These are phyloP conservation scores for Scheffersomyces insectosa DNA, from an alignment of 1,139 yeast genomes.

Conservation along the genomic window DNA sequence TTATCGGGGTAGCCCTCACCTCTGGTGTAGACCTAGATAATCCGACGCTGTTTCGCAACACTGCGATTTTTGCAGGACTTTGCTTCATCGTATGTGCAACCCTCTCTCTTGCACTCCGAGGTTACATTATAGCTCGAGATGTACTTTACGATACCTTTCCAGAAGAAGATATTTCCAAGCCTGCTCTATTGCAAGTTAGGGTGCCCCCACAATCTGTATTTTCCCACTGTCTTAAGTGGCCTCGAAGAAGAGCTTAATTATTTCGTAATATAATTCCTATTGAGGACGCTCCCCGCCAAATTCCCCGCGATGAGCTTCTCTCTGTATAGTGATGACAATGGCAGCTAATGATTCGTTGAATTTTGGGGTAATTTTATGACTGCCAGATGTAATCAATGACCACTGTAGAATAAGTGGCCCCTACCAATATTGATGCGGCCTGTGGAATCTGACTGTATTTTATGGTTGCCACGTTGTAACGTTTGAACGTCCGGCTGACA, in stretches of 20 bases:
- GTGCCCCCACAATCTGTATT: conserved; percentile 7
- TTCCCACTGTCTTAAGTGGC: conserved; percentile 8
- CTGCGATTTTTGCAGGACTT: conserved; percentile 8
- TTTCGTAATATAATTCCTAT: background rate
- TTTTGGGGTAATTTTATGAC: too few species aligned
- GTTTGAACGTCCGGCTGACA: too few species aligned
- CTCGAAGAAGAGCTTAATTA: conserved; percentile 7
- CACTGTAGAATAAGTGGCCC: too few species aligned
- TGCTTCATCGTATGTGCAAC: conserved; percentile 5
- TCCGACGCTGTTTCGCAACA: conserved; percentile 1
- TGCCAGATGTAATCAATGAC: too few species aligned
- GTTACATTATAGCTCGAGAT: conserved; percentile 7
- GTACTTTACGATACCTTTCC: background rate
- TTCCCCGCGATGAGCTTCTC: too few species aligned
- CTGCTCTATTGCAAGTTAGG: background rate
- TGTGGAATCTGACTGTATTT: too few species aligned
- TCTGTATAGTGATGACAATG: too few species aligned
- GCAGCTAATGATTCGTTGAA: too few species aligned
- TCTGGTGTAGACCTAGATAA: background rate
- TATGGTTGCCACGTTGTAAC: too few species aligned
- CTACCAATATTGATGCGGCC: too few species aligned
- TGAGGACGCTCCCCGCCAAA: background rate
- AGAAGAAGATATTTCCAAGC: too few species aligned
- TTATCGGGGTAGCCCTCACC: conserved; percentile 5
- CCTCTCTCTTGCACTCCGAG: conserved; percentile 4